Evolutionary conservation across 2,329 filamentous ascomycete species (phyloP), one percentile per base, ranked within the genome.

Genomic region (Magnaporthiopsis incrustans): DNA sequence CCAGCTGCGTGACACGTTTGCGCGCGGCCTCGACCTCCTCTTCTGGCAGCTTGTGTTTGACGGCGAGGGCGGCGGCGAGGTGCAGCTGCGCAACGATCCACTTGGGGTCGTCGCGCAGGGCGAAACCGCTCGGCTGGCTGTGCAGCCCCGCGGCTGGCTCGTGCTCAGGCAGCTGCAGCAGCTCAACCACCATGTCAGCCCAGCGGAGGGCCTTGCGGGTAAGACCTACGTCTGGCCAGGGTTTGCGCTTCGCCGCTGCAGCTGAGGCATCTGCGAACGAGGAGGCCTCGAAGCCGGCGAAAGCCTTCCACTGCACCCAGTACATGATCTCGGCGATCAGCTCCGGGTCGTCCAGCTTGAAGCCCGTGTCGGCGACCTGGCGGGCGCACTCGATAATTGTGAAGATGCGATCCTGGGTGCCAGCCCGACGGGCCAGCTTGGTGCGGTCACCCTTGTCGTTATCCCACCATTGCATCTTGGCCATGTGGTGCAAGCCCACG

Each of bases 361-460:
- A 73, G 6, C 77, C 78, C 1, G 84, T 85, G 70, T 75, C 74
- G 35, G 76, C 72, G 63, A 75, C 77, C 67, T 77, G 74, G 68
- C 79, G 79, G 57, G 81, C 78, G 68, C 78, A 79, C 66, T 85
- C 81, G 67, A 86, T 77, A 44, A 85, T 71, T 15, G 77, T 68
- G 69, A 74, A 76, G 56, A 83, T 73, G 65, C 77, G 76, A 57
- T 78, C 80, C 62, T 72, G 73, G 33, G 64, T 27, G 62, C 77
- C 77, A 8, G 79, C 77, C 57, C 73, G 65, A 15, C 82, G 77
- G 44, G 80, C 68, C 61, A 83, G 72, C 70, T 75, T 77, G 62
- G 66, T 57, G 67, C 74, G 76, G 68, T 80, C 72, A 18, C 44
- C 44, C 44, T n/a, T 7, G 14, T 63, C 30, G 2, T 65, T 61